phyloP scores from a whole-genome alignment of 371 early-diverging fungal species.

The Mortierella polycephala region DNA sequence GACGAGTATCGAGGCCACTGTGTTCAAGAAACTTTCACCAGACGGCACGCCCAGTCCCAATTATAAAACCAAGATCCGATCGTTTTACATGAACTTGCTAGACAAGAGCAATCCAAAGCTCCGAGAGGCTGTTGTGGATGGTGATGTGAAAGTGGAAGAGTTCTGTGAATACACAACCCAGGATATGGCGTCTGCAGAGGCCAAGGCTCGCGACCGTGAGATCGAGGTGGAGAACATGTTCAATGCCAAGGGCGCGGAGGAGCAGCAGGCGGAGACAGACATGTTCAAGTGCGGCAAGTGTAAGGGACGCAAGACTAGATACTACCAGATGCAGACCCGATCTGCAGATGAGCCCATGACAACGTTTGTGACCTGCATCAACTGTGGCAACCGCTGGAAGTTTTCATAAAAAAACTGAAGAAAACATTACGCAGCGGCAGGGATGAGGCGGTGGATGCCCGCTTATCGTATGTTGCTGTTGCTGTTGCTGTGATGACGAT shows the following conservation, averaged over 20 bases:
- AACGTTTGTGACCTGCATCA: conserved; percentile 90
- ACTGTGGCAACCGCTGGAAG: conserved; percentile 91
- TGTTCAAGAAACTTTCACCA: conserved; percentile 68
- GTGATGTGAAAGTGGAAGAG: conserved; percentile 67
- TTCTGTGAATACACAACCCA: conserved; percentile 84
- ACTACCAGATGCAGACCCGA: conserved; percentile 98
- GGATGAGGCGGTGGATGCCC: neutral
- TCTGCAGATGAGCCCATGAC: conserved; percentile 99
- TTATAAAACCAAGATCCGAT: conserved; percentile 87
- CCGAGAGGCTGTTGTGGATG: conserved; percentile 77
- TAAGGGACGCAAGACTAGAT: conserved; percentile 86
- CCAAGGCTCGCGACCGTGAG: conserved; percentile 75
- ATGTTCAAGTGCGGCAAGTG: conserved; percentile 97
- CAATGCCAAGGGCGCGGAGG: conserved; percentile 84
- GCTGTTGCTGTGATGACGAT: neutral
- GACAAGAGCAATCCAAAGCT: conserved; percentile 86
- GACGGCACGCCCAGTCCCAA: conserved; percentile 57
- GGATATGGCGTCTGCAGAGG: conserved; percentile 92
- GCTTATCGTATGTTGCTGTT: neutral
- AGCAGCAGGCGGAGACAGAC: conserved; percentile 89
- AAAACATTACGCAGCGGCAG: no score
- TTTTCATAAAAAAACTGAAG: conserved; percentile 20
- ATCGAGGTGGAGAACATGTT: conserved; percentile 80
- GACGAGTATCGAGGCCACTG: conserved; percentile 71
- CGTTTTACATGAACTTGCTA: conserved; percentile 83